A percentile compares a stretch with the other conserved stretches of the same genome.
Evolutionary conservation across 345 rosid species (phyloP).

Genomic region (Eucalyptus viminalis): DNA sequence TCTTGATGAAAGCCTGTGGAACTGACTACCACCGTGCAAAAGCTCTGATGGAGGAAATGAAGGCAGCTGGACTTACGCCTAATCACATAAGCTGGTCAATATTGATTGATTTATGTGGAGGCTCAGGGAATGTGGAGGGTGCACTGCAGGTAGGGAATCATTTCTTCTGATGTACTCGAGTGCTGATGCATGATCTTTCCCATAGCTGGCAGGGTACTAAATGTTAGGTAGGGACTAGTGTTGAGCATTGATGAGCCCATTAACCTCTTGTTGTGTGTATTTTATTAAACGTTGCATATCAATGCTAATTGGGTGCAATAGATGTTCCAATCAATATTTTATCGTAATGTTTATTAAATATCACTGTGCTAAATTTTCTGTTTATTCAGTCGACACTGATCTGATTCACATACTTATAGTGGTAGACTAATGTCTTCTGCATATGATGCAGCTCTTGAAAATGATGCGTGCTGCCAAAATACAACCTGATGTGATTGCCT

Average conservation of each 20-base stretch:
- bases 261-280: not conserved
- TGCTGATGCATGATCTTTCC: not conserved
- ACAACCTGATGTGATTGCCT: constrained; percentile 83
- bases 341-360: not conserved
- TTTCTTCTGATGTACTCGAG: not conserved
- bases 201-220: not conserved
- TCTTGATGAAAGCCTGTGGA: constrained; percentile 84
- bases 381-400: not conserved
- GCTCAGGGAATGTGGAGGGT: constrained; percentile 56
- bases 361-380: not conserved
- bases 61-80: constrained; percentile 54
- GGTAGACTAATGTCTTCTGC: not conserved
- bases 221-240: not conserved
- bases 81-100: constrained; percentile 81
- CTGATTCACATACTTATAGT: not conserved
- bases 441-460: constrained; percentile 69
- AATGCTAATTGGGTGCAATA: not conserved
- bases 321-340: not conserved
- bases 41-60: constrained; percentile 78
- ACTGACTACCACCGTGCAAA: constrained; percentile 58
- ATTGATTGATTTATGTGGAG: constrained; percentile 70
- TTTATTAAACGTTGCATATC: not conserved
- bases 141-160: constrained; percentile 55
- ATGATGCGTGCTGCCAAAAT: constrained; percentile 54
- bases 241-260: not conserved